Evolutionary conservation across 2,329 filamentous ascomycete species (phyloP), one percentile per base, ranked within the genome.

Genomic region (Aspergillus texensis): DNA sequence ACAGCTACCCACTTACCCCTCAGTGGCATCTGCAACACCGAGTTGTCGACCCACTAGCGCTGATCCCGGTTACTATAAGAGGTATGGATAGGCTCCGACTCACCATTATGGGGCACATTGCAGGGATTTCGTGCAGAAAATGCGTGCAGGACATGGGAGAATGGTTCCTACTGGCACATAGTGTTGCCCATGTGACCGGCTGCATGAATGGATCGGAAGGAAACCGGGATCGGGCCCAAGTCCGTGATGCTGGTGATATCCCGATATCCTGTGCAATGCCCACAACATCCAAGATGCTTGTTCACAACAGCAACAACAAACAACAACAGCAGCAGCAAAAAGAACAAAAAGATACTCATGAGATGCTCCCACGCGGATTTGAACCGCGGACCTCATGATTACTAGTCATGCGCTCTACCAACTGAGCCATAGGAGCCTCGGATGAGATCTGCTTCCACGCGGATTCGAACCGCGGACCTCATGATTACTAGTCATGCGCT

Each of bases 381-480:
- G 52, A 54, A 54, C 30, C 52, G 52, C 52, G 52, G 30, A 54
- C 52, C 30, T 54, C 30, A 54, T 54, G 52, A 54, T 54, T 21
- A 36, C 50, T 53, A 53, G 50, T 53, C 50, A 53, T 53, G 50
- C 50, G 50, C 50, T 53, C 50, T 53, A 53, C 50, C 50, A 53
- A 53, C 50, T 53, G 48, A 53, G 48, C 48, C 48, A 53, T 53
- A 53, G 48, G 30, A 53, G 48, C 48, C 16, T 10, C 30, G 26
- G 39, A 62, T 57, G 14, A 41, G 50, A n/a, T 26, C 41, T 62
- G 60, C 60, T 52, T 39, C 34, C 60, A 52, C 43, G 54, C 45
- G 43, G 54, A 62, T 58, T 62, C 36, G 60, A 62, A 62, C 60
- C 53, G 54, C 54, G 32, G 60, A 58, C 60, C 55, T 58, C 55